Conservation (phyloP, 176 grass and related monocot genomes). For the Pharus latifolius region DNA sequence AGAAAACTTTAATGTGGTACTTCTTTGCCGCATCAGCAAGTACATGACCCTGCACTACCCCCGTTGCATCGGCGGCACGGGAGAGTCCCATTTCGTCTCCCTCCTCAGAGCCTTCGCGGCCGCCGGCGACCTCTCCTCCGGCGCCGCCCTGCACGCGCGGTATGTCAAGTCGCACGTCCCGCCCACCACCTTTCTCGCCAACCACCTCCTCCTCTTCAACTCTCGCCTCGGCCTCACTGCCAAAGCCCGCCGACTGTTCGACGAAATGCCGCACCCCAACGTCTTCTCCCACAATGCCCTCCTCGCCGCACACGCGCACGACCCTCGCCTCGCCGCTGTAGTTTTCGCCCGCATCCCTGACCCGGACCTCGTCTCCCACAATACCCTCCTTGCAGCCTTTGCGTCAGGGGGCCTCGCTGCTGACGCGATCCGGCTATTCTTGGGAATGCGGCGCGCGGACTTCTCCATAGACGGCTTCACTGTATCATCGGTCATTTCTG, state of each 20-base stretch:
- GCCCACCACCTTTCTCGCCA: constrained; percentile 26
- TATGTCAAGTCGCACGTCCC: constrained; percentile 26
- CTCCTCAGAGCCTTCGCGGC: constrained; percentile 7
- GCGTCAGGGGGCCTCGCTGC: background rate
- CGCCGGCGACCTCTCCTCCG: constrained; percentile 11
- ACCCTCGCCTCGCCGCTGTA: background rate
- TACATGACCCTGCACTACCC: background rate
- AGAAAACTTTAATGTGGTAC: too few species aligned
- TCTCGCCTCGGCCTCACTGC: constrained; percentile 8
- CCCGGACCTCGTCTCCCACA: constrained; percentile 16
- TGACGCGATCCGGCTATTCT: background rate
- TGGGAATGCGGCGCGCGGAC: background rate
- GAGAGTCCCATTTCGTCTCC: constrained; percentile 9
- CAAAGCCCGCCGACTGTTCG: constrained; percentile 14
- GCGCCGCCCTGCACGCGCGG: constrained; percentile 29
- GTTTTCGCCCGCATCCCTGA: constrained; percentile 19
- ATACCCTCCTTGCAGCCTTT: constrained; percentile 26
- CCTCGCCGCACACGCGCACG: constrained; percentile 16
- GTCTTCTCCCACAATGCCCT: constrained; percentile 40
- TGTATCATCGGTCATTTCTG: background rate
- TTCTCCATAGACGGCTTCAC: background rate
- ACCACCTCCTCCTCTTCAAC: constrained; percentile 32
- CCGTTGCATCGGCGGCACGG: background rate
- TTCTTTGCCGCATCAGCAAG: too few species aligned
- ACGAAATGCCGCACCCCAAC: constrained; percentile 16